Evolutionary conservation across 2,329 filamentous ascomycete species (phyloP).

Genomic region (Ceratocystis alfenasii): DNA sequence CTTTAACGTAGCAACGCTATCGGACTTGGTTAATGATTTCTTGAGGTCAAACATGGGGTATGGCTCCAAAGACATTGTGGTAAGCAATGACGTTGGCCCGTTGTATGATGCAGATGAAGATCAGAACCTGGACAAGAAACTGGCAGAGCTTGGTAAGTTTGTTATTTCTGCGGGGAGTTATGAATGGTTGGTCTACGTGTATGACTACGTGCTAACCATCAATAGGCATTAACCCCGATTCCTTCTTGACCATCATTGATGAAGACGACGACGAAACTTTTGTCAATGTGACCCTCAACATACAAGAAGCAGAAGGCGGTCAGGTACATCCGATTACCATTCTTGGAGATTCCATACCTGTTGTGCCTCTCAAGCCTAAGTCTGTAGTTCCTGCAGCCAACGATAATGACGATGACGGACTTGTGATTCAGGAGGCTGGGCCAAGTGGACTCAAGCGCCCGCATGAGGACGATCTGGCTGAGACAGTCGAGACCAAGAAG

Average conservation of each 20-base stretch:
- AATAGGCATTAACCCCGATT: conserved; percentile 54
- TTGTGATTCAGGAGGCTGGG: conserved; percentile 5
- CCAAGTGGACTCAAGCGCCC: conserved; percentile 34
- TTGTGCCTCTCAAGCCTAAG: conserved; percentile 45
- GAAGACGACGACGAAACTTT: conserved; percentile 62
- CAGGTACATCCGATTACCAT: conserved; percentile 19
- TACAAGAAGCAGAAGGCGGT: conserved; percentile 37
- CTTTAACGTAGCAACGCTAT: conserved; percentile 55
- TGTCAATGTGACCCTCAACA: conserved; percentile 66
- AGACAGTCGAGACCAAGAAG: conserved; percentile 37
- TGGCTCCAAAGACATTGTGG: conserved; percentile 61
- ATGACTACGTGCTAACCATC: conserved; percentile 24
- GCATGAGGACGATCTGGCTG: conserved; percentile 26
- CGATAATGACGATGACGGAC: conserved; percentile 31
- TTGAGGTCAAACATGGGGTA: conserved; percentile 62
- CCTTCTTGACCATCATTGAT: conserved; percentile 74
- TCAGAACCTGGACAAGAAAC: conserved; percentile 69
- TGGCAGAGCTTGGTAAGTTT: conserved; percentile 57
- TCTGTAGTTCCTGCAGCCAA: conserved; percentile 29
- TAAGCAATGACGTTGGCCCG: conserved; percentile 63
- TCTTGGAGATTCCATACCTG: conserved; percentile 28
- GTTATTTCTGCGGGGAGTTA: neutral
- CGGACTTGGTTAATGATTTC: conserved; percentile 65
- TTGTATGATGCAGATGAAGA: conserved; percentile 84
- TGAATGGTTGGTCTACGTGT: too few species aligned